phyloP scores from a whole-genome alignment of 352 stramenopile genomes.

The Globisporangium radiosum region DNA sequence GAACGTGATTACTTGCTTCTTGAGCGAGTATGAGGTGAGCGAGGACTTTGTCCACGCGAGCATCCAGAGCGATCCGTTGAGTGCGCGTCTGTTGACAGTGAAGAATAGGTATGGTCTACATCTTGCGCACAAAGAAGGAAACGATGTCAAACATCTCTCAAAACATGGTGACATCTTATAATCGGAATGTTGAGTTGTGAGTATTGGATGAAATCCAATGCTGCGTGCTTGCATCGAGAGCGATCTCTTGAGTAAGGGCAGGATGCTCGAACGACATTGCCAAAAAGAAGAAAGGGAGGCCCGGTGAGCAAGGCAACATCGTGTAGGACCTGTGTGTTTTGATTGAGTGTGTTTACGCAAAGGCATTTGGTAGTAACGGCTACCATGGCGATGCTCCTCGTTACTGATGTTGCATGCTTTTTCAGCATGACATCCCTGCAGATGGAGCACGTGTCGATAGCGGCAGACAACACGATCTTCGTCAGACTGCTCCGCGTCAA shows the following conservation, averaged over 20 bases:
- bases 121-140: background rate
- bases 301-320: background rate
- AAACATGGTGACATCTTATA: background rate
- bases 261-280: background rate
- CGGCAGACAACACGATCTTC: background rate
- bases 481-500: background rate
- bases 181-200: background rate
- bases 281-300: background rate
- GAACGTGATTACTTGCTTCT: background rate
- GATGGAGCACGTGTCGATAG: background rate
- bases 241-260: background rate
- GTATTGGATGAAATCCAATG: background rate
- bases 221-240: background rate
- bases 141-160: background rate
- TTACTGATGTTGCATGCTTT: background rate
- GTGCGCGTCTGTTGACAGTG: background rate
- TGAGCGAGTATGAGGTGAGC: background rate
- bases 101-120: conserved; percentile 1
- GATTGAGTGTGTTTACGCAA: background rate
- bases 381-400: background rate
- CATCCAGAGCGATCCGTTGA: background rate
- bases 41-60: background rate
- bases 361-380: background rate
- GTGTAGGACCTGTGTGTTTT: background rate
- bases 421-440: background rate